phyloP scores from a whole-genome alignment of 768 basidiomycete genomes.

The Lactarius hengduanensis region DNA sequence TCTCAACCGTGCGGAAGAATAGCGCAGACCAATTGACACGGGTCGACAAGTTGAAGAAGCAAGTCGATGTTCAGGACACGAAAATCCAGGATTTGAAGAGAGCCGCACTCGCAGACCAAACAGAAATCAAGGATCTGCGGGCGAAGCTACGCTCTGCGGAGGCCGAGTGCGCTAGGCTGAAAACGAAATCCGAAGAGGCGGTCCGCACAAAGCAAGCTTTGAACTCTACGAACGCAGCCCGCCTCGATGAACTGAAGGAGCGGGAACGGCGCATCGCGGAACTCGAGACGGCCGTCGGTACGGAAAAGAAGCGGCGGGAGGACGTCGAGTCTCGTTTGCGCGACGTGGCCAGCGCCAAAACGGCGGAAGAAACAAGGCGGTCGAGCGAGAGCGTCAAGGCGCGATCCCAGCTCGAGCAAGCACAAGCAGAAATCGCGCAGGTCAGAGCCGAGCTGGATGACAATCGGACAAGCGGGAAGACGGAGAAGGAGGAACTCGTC shows the following conservation, averaged over 20 bases:
- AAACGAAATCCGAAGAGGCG: constrained; percentile 51
- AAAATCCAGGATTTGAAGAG: constrained; percentile 64
- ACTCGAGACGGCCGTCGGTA: constrained; percentile 49
- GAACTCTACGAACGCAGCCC: constrained; percentile 47
- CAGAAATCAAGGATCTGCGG: constrained; percentile 62
- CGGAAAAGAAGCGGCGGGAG: constrained; percentile 54
- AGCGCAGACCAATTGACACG: constrained; percentile 52
- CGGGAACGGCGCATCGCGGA: constrained; percentile 54
- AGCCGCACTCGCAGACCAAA: constrained; percentile 46
- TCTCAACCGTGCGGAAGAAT: constrained; percentile 47
- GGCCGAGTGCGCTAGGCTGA: constrained; percentile 52
- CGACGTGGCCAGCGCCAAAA: constrained; percentile 41
- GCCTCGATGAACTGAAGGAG: constrained; percentile 55
- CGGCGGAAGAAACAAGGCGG: constrained; percentile 43
- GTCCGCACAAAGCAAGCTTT: constrained; percentile 51
- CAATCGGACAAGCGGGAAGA: constrained; percentile 36
- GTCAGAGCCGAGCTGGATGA: constrained; percentile 37
- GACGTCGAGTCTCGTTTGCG: constrained; percentile 44
- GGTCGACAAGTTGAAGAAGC: constrained; percentile 62
- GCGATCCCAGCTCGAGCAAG: constrained; percentile 42
- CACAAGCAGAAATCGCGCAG: constrained; percentile 39
- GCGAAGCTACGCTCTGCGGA: constrained; percentile 56
- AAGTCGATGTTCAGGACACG: constrained; percentile 53
- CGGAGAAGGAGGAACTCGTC: constrained; percentile 47
- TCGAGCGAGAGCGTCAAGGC: constrained; percentile 35